These are phyloP conservation scores for Deinandra increscens DNA, from an alignment of 129 eudicot genomes.

Conservation along the genomic window DNA sequence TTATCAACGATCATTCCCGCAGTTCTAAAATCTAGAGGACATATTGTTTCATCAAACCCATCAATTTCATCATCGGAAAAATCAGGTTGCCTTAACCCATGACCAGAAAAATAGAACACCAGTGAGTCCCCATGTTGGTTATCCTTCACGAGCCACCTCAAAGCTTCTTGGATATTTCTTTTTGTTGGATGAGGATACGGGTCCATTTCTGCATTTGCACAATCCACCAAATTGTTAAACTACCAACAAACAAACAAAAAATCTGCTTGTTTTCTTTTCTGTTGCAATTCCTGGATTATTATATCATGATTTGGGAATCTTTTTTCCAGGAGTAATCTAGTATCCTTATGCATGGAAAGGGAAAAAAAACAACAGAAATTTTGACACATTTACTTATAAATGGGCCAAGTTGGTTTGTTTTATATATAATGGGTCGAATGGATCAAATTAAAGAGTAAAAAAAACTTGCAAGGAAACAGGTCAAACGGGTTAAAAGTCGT, in stretches of 20 bases:
- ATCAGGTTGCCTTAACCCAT: constrained; percentile 70
- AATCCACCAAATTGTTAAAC: neutral
- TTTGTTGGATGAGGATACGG: constrained; percentile 50
- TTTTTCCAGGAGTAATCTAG: neutral
- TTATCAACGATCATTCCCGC: constrained; percentile 66
- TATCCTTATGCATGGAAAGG: neutral
- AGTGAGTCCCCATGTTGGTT: constrained; percentile 62
- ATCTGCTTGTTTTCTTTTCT: neutral
- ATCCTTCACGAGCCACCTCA: constrained; percentile 67
- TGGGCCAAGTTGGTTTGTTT: neutral
- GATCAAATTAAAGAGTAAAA: neutral
- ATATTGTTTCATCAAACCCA: constrained; percentile 74
- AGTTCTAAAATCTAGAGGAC: constrained; percentile 70
- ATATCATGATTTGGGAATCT: no score
- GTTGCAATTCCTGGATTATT: no score
- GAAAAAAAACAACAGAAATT: neutral
- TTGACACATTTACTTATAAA: neutral
- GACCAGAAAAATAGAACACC: constrained; percentile 84
- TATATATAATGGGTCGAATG: neutral
- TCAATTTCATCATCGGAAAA: constrained; percentile 58
- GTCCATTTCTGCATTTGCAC: constrained; percentile 52
- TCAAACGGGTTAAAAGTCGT: neutral
- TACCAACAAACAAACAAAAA: neutral
- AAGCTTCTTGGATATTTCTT: constrained; percentile 61
- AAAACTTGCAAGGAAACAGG: neutral